phyloP scores from a whole-genome alignment of 2,329 filamentous ascomycete species.

The Myriosclerotinia scirpicola region DNA sequence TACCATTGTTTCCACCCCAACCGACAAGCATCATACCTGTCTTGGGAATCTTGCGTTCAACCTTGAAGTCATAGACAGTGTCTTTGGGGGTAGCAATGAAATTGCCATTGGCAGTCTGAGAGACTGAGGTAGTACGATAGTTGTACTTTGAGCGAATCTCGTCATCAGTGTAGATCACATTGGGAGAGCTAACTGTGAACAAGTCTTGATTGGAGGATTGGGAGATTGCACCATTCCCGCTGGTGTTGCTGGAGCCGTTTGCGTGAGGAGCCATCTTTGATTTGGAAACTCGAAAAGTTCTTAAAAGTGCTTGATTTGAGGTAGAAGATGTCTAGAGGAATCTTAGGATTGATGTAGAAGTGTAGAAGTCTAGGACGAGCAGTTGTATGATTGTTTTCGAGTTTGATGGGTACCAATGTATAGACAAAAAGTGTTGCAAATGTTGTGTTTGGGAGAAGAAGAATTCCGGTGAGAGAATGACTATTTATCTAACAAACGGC shows the following conservation, averaged over 20 bases:
- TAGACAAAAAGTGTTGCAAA: slow-evolving; percentile 24
- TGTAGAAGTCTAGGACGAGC: neutral
- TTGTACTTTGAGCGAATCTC: slow-evolving; percentile 93
- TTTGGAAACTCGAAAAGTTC: slow-evolving; percentile 29
- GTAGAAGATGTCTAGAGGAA: slow-evolving; percentile 10
- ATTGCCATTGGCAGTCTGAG: slow-evolving; percentile 66
- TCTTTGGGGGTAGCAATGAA: slow-evolving; percentile 83
- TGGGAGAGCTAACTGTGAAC: slow-evolving; percentile 88
- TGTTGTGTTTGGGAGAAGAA: slow-evolving; percentile 22
- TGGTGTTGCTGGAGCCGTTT: slow-evolving; percentile 57
- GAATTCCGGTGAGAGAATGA: slow-evolving; percentile 8
- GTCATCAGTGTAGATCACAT: slow-evolving; percentile 84
- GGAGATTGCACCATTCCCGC: slow-evolving; percentile 55
- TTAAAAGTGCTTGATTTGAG: slow-evolving; percentile 22
- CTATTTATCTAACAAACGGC: slow-evolving; percentile 55
- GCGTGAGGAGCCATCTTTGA: slow-evolving; percentile 90
- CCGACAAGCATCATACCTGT: slow-evolving; percentile 97
- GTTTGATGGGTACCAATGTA: slow-evolving; percentile 16
- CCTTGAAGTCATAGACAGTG: slow-evolving; percentile 95
- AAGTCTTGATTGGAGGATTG: slow-evolving; percentile 53
- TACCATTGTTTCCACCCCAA: slow-evolving; percentile 97
- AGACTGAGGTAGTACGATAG: slow-evolving; percentile 89
- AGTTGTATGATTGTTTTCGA: slow-evolving; percentile 34
- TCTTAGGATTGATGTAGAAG: slow-evolving; percentile 24
- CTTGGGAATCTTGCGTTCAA: slow-evolving; percentile 89